Base-by-base conservation (phyloP, 805 yeast species). In the Zygosaccharomyces lentus region DNA sequence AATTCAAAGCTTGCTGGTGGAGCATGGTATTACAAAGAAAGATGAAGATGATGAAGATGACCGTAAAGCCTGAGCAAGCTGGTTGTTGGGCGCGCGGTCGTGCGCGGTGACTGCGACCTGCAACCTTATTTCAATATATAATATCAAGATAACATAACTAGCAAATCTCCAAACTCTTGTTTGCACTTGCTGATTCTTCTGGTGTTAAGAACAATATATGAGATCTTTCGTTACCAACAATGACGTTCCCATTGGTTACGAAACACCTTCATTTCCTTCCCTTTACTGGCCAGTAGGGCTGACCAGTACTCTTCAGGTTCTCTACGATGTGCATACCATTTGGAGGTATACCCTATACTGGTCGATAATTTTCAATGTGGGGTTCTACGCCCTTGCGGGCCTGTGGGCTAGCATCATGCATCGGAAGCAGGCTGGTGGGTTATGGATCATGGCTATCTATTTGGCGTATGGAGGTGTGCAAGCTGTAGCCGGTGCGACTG, bases 341-440 rank as follows among this genome's bases (percentile, higher is more conserved):
- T 90, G 96, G 93, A 67, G 65, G 52, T 91, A 87, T 71, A 87
- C 96, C 0, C 71, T 87, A 8, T 75, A 69, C 55, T 91, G 99
- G 98, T 75, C 84, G 10, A 55, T 91, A 38, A 81, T 89, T 7
- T 67, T 87, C 53, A 83, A 78, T 61, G 71, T 72, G 1, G 79
- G 74, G 1, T 75, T 86, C 48, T 87, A 88, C 62, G 59, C 72
- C 1, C 69, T 77, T 0, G 83, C 90, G 0, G 95, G 93, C 0
- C 34, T 70, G 0, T 67, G 82, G 52, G 89, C 93, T 2, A 69
- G 76, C 4, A 47, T 76, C 21, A 70, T 76, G 32, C 78, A 73
- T 47, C 66, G 79, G 35, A 69, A 70, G 35, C 58, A 64, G 24
- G 62, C 63, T 9, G 61, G 70, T 15, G 70, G 74, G 2, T 37